A percentile compares a stretch with the other conserved stretches of the same genome.
Evolutionary conservation across 768 basidiomycete genomes (phyloP).

Genomic region (Phaffia tasmanica): DNA sequence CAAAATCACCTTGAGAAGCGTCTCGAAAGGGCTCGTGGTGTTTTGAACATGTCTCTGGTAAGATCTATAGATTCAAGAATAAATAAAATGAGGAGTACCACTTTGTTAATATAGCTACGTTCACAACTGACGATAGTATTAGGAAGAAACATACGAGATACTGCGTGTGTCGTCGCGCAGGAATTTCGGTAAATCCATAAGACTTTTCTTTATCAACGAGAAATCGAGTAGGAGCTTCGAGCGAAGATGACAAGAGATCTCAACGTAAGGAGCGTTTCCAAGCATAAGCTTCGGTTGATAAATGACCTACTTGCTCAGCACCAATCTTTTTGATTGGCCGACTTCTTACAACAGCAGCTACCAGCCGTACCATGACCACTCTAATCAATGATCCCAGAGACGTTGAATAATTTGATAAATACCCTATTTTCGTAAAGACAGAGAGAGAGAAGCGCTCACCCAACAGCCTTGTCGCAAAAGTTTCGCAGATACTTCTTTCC

Average conservation of each 20-base stretch:
- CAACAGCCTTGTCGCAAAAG: conserved; percentile 83
- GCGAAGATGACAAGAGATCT: neutral
- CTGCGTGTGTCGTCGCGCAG: conserved; percentile 20
- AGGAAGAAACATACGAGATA: conserved; percentile 5
- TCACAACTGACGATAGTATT: neutral
- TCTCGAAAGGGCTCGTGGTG: conserved; percentile 63
- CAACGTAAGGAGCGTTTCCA: neutral
- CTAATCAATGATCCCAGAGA: conserved; percentile 40
- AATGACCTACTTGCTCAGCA: conserved; percentile 67
- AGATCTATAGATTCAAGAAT: conserved; percentile 8
- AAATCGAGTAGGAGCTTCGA: conserved; percentile 78
- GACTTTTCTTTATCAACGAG: conserved; percentile 68
- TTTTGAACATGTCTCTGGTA: conserved; percentile 23
- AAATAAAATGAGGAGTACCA: neutral
- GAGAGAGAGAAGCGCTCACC: conserved; percentile 43
- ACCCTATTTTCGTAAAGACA: neutral
- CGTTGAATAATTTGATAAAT: neutral
- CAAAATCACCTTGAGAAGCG: conserved; percentile 86
- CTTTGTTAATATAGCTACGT: neutral
- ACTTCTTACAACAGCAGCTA: conserved; percentile 76
- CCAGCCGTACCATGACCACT: conserved; percentile 73
- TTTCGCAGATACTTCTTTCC: conserved; percentile 91
- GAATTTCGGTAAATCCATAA: conserved; percentile 58
- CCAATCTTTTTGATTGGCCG: conserved; percentile 84
- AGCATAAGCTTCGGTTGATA: neutral